phyloP scores from a whole-genome alignment of 2,329 filamentous ascomycete species.

The Aaosphaeria arxii region DNA sequence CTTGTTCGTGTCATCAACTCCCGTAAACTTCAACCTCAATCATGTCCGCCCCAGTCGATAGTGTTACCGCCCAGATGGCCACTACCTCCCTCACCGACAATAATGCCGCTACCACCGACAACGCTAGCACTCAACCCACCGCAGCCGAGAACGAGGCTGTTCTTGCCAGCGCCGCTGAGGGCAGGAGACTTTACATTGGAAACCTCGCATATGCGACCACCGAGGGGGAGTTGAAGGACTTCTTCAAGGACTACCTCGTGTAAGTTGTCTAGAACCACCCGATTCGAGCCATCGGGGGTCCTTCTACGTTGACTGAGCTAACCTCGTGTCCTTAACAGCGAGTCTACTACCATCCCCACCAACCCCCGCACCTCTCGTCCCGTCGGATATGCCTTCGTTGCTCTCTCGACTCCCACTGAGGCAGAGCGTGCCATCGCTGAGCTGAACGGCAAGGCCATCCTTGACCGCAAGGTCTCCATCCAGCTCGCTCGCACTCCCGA shows the following conservation, averaged over 20 bases:
- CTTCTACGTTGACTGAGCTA: constrained; percentile 14
- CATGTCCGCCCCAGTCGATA: constrained; percentile 83
- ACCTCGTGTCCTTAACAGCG: constrained; percentile 54
- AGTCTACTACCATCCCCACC: constrained; percentile 98
- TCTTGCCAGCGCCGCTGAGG: constrained; percentile 95
- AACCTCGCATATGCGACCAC: constrained; percentile 99
- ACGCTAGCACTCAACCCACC: constrained; percentile 60
- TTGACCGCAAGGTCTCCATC: constrained; percentile 98
- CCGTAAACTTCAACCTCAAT: constrained; percentile 52
- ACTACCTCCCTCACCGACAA: constrained; percentile 61
- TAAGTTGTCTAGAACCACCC: constrained; percentile 56
- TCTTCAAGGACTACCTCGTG: constrained; percentile 99
- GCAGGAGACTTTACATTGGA: constrained; percentile 98
- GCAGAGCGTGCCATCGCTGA: constrained; percentile 93
- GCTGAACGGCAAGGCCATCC: constrained; percentile 95
- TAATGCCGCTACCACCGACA: constrained; percentile 42
- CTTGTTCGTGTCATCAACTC: constrained; percentile 55
- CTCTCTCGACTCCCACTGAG: constrained; percentile 90
- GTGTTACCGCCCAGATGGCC: constrained; percentile 70
- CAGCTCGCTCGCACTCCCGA: constrained; percentile 98
- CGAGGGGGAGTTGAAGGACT: constrained; percentile 99
- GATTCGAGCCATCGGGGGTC: background rate
- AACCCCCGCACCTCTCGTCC: constrained; percentile 98
- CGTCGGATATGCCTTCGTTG: constrained; percentile 98
- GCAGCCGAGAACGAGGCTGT: constrained; percentile 82